Evolutionary conservation across 495 filamentous ascomycete species (phyloP), one percentile per base, ranked within the genome.

Genomic region (Opeltia flavorubescens): DNA sequence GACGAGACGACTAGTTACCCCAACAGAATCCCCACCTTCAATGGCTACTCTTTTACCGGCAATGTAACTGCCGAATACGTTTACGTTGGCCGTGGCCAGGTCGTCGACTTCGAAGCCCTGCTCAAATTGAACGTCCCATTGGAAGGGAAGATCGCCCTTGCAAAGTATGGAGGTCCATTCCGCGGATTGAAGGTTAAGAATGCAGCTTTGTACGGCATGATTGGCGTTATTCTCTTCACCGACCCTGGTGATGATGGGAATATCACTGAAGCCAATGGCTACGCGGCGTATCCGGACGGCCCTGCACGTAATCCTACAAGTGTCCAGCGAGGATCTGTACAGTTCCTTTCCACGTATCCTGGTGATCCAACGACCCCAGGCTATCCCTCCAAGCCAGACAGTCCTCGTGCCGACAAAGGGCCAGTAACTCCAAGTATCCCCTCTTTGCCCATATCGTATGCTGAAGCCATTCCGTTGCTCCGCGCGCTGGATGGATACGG

Each of bases 231-330:
- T 35, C 71, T 95, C 4, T 98, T 89, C 62, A 80, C 70, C 34
- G 93, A 98, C 61, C 91, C 91, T 2, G 86, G 89, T 33, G 83
- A 89, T 55, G 91, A 98, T 64, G 85, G 84, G 3, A 70, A 81
- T 5, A 70, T 84, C 20, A 89, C 83, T 0, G 84, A 87, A 48
- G 76, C 80, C 48, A 83, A 91, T 54, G 93, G 91, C 0, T 76
- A 84, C 49, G 69, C 76, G 31, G 56, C 78, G 7, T 98, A 96
- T 61, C 91, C 93, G 0, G 67, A 84, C 17, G 91, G 93, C 2
- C 88, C 89, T 0, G 91, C 88, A 0, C 72, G 91, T 38, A 76
- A 96, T 49, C 85, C 86, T 2, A 89, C 78, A 56, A 86, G 84
- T 50, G 87, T 98, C 28, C 88, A 98, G 62, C 71, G 91, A 49